phyloP scores from a whole-genome alignment of 2,329 filamentous ascomycete genomes.

The Aspergillus bombycis region DNA sequence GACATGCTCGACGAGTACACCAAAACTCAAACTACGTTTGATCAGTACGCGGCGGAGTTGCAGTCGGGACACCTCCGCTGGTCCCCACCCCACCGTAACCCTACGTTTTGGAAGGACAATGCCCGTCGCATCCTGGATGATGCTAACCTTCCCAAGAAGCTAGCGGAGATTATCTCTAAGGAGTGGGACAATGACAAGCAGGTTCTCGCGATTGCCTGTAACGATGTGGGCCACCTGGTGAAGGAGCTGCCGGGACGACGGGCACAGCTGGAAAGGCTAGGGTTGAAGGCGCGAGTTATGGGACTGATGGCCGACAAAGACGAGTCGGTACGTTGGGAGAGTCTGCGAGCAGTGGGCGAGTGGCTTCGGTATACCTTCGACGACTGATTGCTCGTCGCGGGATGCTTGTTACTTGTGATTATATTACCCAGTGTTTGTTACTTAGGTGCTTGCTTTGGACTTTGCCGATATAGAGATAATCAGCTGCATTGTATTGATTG shows the following conservation, averaged over 20 bases:
- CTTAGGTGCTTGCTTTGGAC: slow-evolving; percentile 13
- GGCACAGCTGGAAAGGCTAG: slow-evolving; percentile 76
- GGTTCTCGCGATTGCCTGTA: slow-evolving; percentile 89
- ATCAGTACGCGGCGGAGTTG: slow-evolving; percentile 77
- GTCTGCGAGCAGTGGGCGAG: slow-evolving; percentile 78
- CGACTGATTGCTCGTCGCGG: slow-evolving; percentile 29
- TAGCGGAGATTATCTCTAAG: slow-evolving; percentile 84
- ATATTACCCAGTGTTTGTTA: slow-evolving; percentile 27
- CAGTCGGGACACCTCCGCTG: slow-evolving; percentile 85
- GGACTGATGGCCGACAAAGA: slow-evolving; percentile 89
- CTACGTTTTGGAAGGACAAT: slow-evolving; percentile 89
- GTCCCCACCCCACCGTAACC: slow-evolving; percentile 87
- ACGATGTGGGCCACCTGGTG: slow-evolving; percentile 85
- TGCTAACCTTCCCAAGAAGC: slow-evolving; percentile 75
- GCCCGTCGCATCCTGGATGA: slow-evolving; percentile 83
- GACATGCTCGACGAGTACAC: slow-evolving; percentile 85
- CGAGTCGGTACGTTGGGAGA: slow-evolving; percentile 91
- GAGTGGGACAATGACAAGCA: slow-evolving; percentile 82
- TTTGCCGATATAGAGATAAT: slow-evolving; percentile 7
- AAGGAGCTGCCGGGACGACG: slow-evolving; percentile 87
- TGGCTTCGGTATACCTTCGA: slow-evolving; percentile 74
- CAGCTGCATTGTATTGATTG: slow-evolving; percentile 3
- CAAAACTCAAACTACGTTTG: slow-evolving; percentile 68
- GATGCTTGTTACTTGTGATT: slow-evolving; percentile 17
- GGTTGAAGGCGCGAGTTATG: slow-evolving; percentile 86